Evolutionary conservation across 805 yeast genomes (phyloP).

Genomic region (Candida michaelii): DNA sequence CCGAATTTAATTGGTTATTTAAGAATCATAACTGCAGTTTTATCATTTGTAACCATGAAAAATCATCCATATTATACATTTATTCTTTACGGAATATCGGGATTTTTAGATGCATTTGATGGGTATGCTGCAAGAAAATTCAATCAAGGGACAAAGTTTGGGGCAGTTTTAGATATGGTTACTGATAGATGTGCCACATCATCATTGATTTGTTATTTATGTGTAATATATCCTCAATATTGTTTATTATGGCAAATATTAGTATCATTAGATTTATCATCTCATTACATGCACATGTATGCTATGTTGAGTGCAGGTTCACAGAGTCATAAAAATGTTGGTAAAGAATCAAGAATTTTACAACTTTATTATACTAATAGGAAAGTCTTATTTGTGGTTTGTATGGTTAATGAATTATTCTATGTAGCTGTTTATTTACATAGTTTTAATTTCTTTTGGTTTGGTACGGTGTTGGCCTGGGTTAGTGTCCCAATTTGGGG

Average conservation of each 20-base stretch:
- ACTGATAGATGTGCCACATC: slow-evolving; percentile 97
- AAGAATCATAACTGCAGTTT: slow-evolving; percentile 76
- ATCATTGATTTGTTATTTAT: slow-evolving; percentile 82
- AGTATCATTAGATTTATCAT: slow-evolving; percentile 81
- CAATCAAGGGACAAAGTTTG: slow-evolving; percentile 87
- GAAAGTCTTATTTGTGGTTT: slow-evolving; percentile 78
- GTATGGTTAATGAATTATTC: slow-evolving; percentile 91
- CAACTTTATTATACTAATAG: slow-evolving; percentile 86
- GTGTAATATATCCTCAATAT: slow-evolving; percentile 74
- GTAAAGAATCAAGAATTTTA: slow-evolving; percentile 68
- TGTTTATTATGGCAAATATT: slow-evolving; percentile 76
- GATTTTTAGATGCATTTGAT: slow-evolving; percentile 92
- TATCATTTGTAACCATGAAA: slow-evolving; percentile 80
- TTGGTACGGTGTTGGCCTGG: slow-evolving; percentile 59
- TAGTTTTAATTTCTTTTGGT: slow-evolving; percentile 60
- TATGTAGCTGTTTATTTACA: slow-evolving; percentile 85
- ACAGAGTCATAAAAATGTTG: slow-evolving; percentile 77
- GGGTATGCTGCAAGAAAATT: slow-evolving; percentile 91
- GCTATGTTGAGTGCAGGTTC: slow-evolving; percentile 83
- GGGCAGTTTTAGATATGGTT: slow-evolving; percentile 98
- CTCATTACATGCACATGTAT: slow-evolving; percentile 98
- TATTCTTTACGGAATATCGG: slow-evolving; percentile 77
- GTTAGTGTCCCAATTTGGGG: slow-evolving; percentile 81
- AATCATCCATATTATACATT: slow-evolving; percentile 80
- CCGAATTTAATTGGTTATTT: slow-evolving; percentile 92